These are phyloP conservation scores for Aotearoamyces nothofagi DNA, from an alignment of 2,329 filamentous ascomycete species.

Conservation along the genomic window DNA sequence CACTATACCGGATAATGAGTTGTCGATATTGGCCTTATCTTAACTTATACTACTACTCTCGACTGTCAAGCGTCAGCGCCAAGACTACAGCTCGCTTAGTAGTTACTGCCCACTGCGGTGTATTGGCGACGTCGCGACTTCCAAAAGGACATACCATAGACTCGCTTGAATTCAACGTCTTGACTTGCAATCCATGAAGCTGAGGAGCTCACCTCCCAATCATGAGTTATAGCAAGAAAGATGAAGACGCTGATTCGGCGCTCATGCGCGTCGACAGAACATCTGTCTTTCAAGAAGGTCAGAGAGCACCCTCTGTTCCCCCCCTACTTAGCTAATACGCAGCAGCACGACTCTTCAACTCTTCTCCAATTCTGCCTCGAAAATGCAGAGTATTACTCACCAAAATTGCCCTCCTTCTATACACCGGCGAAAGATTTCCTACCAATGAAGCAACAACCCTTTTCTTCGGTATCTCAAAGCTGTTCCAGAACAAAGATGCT, in stretches of 20 bases:
- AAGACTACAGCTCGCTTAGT: slow-evolving; percentile 2
- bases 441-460: slow-evolving; percentile 94
- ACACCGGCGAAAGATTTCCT: slow-evolving; percentile 93
- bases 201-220: slow-evolving; percentile 23
- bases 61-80: no score
- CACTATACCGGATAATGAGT: slow-evolving; percentile 5
- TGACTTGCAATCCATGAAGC: slow-evolving; percentile 20
- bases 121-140: slow-evolving; percentile 18
- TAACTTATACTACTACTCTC: background rate
- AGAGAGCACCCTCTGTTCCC: slow-evolving; percentile 15
- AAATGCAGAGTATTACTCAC: slow-evolving; percentile 95
- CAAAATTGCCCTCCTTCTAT: slow-evolving; percentile 91
- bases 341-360: slow-evolving; percentile 91
- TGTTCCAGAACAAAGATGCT: slow-evolving; percentile 99
- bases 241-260: slow-evolving; percentile 88
- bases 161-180: slow-evolving; percentile 6
- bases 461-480: slow-evolving; percentile 97
- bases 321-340: slow-evolving; percentile 22
- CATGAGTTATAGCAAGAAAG: slow-evolving; percentile 98
- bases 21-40: background rate
- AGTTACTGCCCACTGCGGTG: slow-evolving; percentile 1
- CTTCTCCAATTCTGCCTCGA: slow-evolving; percentile 88
- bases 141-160: slow-evolving; percentile 4
- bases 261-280: slow-evolving; percentile 97
- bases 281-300: slow-evolving; percentile 97